These are phyloP conservation scores for Strobilomyces dryophilus DNA, from an alignment of 768 basidiomycete species.

Conservation along the genomic window DNA sequence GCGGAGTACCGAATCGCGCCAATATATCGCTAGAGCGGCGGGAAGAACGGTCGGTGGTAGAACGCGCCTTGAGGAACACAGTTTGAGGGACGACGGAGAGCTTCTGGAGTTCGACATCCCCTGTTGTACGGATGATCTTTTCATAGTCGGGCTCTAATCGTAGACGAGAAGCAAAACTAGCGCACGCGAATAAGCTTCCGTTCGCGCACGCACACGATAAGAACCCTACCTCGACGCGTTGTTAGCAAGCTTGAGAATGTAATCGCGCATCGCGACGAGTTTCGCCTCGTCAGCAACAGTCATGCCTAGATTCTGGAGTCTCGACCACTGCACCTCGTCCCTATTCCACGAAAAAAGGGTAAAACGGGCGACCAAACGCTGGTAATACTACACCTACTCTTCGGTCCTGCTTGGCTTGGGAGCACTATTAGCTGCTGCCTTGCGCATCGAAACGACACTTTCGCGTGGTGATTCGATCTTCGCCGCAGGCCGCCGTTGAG, in stretches of 20 bases:
- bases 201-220: not conserved
- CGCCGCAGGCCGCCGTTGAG: conserved; percentile 39
- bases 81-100: conserved; percentile 89
- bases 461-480: conserved; percentile 70
- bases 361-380: not conserved
- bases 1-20: conserved; percentile 49
- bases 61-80: conserved; percentile 66
- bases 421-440: conserved; percentile 36
- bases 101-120: conserved; percentile 77
- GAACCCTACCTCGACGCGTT: conserved; percentile 64
- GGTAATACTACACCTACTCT: conserved; percentile 52
- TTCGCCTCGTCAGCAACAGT: conserved; percentile 77
- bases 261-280: conserved; percentile 83
- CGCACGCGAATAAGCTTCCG: not conserved
- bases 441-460: conserved; percentile 63
- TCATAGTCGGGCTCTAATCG: conserved; percentile 61
- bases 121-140: conserved; percentile 56
- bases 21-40: conserved; percentile 41
- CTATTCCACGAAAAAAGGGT: conserved; percentile 35
- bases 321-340: conserved; percentile 71
- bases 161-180: conserved; percentile 64
- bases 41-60: conserved; percentile 39
- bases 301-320: conserved; percentile 88
- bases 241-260: conserved; percentile 79
- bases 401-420: conserved; percentile 59